These are phyloP conservation scores for Cephaloascus fragrans DNA, from an alignment of 805 yeast genomes.

Conservation along the genomic window DNA sequence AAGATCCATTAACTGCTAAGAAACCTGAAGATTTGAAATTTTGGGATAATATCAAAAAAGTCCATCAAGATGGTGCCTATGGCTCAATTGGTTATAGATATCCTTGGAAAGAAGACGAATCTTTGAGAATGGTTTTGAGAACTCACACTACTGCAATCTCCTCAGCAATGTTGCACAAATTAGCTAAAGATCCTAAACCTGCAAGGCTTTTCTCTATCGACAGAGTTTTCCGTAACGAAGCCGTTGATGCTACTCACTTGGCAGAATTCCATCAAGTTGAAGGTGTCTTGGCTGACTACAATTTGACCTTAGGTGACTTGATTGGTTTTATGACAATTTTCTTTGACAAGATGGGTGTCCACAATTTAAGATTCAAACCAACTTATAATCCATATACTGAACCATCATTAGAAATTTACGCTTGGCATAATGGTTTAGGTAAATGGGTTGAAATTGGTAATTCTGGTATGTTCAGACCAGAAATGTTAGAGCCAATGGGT, in stretches of 20 bases:
- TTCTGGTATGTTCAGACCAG: conserved; percentile 99
- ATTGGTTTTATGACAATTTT: conserved; percentile 98
- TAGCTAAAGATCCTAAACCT: conserved; percentile 85
- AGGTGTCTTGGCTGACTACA: conserved; percentile 96
- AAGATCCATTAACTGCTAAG: conserved; percentile 79
- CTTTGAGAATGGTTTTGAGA: conserved; percentile 85
- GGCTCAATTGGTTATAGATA: conserved; percentile 98
- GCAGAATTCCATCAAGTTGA: conserved; percentile 99
- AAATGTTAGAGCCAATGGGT: conserved; percentile 98
- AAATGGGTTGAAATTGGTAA: conserved; percentile 99
- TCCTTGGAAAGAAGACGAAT: conserved; percentile 91
- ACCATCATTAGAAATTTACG: conserved; percentile 95
- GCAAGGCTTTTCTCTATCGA: conserved; percentile 91
- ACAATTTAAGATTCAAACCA: conserved; percentile 92
- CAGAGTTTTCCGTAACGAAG: conserved; percentile 98
- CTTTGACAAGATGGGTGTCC: conserved; percentile 95
- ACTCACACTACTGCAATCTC: conserved; percentile 97
- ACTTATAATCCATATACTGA: conserved; percentile 99
- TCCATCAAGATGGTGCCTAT: conserved; percentile 82
- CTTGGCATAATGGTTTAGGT: conserved; percentile 88
- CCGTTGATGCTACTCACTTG: conserved; percentile 97
- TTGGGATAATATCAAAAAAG: conserved; percentile 69
- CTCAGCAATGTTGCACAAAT: conserved; percentile 72
- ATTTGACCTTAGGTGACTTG: conserved; percentile 88
- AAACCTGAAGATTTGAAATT: conserved; percentile 75